phyloP scores from a whole-genome alignment of 192 early-diverging fungal species.

The Dissophora ornata region DNA sequence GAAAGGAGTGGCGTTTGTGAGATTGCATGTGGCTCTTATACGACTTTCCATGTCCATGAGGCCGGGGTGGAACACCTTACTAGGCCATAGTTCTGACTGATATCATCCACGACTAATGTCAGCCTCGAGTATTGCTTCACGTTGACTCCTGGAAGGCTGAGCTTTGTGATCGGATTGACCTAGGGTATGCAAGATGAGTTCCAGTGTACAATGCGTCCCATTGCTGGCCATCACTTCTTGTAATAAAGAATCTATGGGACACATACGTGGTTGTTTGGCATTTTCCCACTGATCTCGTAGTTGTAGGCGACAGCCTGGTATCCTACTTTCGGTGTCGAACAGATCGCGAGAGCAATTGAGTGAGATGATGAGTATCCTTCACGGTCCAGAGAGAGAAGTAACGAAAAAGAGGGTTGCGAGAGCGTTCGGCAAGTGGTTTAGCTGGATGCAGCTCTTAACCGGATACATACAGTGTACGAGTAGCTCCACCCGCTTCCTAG shows the following conservation, averaged over 20 bases:
- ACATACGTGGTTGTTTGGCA: constrained; percentile 49
- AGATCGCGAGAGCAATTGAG: background rate
- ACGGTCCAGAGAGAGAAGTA: no score
- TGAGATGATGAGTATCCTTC: no score
- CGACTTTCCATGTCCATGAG: background rate
- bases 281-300: constrained; percentile 58
- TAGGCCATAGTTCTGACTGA: constrained; percentile 64
- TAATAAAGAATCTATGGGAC: background rate
- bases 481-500: constrained; percentile 57
- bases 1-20: no score
- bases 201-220: background rate
- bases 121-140: constrained; percentile 68
- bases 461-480: constrained; percentile 61
- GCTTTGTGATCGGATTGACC: constrained; percentile 57
- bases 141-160: constrained; percentile 36
- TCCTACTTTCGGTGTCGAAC: constrained; percentile 57
- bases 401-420: no score
- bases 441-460: no score
- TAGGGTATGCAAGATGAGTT: constrained; percentile 9
- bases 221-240: background rate
- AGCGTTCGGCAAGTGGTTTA: background rate
- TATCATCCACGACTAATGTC: constrained; percentile 69
- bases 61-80: constrained; percentile 46
- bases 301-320: constrained; percentile 69
- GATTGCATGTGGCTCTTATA: no score